A percentile compares a stretch with the other conserved stretches of the same genome.
phyloP scores from a whole-genome alignment of 1,284 basidiomycete species.

The Ceratobasidium sp. region DNA sequence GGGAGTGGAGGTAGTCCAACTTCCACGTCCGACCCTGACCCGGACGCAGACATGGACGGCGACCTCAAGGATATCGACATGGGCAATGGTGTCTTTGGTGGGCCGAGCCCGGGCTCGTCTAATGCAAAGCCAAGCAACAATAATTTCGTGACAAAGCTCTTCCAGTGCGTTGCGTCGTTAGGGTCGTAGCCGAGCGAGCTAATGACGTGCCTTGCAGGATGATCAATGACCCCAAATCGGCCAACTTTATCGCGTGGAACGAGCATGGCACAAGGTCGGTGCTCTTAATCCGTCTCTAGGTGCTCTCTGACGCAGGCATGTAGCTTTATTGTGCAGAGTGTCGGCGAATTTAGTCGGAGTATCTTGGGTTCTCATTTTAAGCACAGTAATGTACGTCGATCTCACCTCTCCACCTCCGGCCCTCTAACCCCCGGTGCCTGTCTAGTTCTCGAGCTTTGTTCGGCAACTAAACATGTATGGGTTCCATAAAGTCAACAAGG shows the following conservation, averaged over 20 bases:
- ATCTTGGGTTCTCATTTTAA: slow-evolving; percentile 83
- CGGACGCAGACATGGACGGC: slow-evolving; percentile 40
- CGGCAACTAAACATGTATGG: slow-evolving; percentile 91
- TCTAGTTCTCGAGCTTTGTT: slow-evolving; percentile 85
- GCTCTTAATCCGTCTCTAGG: neutral
- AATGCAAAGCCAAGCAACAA: slow-evolving; percentile 53
- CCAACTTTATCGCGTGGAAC: slow-evolving; percentile 78
- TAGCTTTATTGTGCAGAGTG: slow-evolving; percentile 79
- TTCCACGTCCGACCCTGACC: slow-evolving; percentile 24
- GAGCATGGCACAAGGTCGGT: slow-evolving; percentile 70
- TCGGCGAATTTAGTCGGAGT: slow-evolving; percentile 79
- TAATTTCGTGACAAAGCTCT: slow-evolving; percentile 83
- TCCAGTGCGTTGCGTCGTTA: slow-evolving; percentile 64
- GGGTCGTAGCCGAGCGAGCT: slow-evolving; percentile 13
- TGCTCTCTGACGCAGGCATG: neutral
- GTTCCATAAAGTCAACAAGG: slow-evolving; percentile 83
- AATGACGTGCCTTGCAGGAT: slow-evolving; percentile 58
- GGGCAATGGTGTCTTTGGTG: slow-evolving; percentile 10
- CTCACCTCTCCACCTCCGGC: slow-evolving; percentile 1
- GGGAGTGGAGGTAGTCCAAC: slow-evolving; percentile 35
- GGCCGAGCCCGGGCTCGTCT: slow-evolving; percentile 14
- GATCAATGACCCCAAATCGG: slow-evolving; percentile 79
- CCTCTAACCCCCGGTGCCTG: slow-evolving; percentile 10
- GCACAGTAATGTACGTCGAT: slow-evolving; percentile 73
- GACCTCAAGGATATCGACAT: slow-evolving; percentile 39